A percentile compares a stretch with the other conserved stretches of the same genome.
phyloP scores from a whole-genome alignment of 805 yeast species.

The Spencermartinsiella europaea region DNA sequence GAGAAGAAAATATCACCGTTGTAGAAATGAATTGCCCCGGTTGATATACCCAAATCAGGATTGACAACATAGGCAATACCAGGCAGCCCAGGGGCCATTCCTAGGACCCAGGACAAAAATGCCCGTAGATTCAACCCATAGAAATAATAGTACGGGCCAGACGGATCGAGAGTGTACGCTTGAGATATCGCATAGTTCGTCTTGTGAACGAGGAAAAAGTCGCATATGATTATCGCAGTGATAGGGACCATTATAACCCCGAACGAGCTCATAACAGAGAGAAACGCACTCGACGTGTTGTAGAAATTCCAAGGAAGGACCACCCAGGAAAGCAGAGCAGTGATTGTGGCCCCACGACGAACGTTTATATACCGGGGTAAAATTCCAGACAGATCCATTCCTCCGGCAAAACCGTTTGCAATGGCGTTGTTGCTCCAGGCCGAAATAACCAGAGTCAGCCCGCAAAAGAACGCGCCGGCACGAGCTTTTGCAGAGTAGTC shows the following conservation, averaged over 20 bases:
- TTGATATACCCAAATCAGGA: constrained; percentile 23
- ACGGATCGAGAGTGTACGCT: constrained; percentile 32
- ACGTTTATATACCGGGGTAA: constrained; percentile 41
- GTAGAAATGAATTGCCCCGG: constrained; percentile 40
- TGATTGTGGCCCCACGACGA: constrained; percentile 37
- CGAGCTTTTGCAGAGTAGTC: constrained; percentile 37
- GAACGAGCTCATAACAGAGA: constrained; percentile 35
- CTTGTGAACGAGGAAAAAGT: constrained; percentile 38
- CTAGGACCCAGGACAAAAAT: constrained; percentile 34
- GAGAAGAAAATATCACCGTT: constrained; percentile 42
- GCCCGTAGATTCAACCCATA: constrained; percentile 42
- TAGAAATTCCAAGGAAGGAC: constrained; percentile 39
- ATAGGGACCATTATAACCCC: constrained; percentile 39
- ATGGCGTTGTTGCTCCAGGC: constrained; percentile 16
- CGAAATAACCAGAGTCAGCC: constrained; percentile 19
- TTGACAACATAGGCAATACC: constrained; percentile 35
- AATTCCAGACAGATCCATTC: constrained; percentile 48
- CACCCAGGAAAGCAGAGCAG: constrained; percentile 28
- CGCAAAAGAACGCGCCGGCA: constrained; percentile 44
- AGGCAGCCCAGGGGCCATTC: constrained; percentile 14
- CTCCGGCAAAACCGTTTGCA: constrained; percentile 42
- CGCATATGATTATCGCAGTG: constrained; percentile 35
- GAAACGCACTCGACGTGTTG: constrained; percentile 34
- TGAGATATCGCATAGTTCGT: constrained; percentile 38
- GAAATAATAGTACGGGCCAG: constrained; percentile 40